Percentiles rank a stretch among this genome's conserved stretches.
phyloP scores from a whole-genome alignment of 768 basidiomycete species.

The Pisolithus marmoratus region DNA sequence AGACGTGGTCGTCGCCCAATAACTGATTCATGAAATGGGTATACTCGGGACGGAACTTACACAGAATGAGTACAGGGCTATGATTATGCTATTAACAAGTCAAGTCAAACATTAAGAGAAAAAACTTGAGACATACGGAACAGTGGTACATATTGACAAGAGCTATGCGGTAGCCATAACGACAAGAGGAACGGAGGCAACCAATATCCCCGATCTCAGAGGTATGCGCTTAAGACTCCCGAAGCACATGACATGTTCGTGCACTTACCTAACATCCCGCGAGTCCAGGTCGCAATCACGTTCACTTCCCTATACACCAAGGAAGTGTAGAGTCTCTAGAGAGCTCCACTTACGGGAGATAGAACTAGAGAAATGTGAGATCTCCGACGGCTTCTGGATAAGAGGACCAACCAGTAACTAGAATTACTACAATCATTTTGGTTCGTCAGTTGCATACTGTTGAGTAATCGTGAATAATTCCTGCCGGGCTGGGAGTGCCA shows the following conservation, averaged over 20 bases:
- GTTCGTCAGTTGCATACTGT: conserved; percentile 1
- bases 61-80: too few relatives aligned
- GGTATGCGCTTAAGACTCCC: neutral
- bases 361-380: neutral
- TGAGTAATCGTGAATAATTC: neutral
- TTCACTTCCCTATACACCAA: neutral
- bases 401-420: conserved; percentile 12
- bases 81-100: too few relatives aligned
- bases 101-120: neutral
- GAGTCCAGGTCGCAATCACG: neutral
- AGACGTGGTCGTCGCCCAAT: neutral
- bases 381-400: neutral
- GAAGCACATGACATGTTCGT: too few relatives aligned
- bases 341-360: neutral
- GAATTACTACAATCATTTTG: conserved; percentile 13
- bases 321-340: neutral
- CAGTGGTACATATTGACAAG: neutral
- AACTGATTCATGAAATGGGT: neutral
- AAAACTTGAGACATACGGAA: neutral
- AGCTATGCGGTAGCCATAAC: neutral
- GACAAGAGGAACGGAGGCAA: neutral
- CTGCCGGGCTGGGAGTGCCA: conserved; percentile 20
- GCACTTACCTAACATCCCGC: too few relatives aligned
- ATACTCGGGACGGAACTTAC: too few relatives aligned
- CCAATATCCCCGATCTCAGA: neutral